phyloP scores from a whole-genome alignment of 805 yeast genomes.

The Candida qinlingensis region DNA sequence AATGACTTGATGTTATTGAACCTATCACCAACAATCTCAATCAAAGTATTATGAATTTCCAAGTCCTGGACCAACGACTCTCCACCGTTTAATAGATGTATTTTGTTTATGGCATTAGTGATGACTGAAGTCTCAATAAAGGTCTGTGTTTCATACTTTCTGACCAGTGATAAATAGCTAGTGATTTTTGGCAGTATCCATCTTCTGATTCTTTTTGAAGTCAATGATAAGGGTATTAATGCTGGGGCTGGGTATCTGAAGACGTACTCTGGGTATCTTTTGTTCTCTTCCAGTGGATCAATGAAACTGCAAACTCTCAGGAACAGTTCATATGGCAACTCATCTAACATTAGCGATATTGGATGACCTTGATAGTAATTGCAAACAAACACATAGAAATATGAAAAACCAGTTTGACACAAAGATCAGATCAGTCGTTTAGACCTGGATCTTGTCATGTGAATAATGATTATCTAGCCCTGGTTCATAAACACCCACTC shows the following conservation, averaged over 20 bases:
- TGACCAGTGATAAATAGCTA: conserved; percentile 9
- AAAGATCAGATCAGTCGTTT: not conserved
- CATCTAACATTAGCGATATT: conserved; percentile 1
- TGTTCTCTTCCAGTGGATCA: not conserved
- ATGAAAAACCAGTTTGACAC: not conserved
- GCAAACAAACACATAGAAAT: no score
- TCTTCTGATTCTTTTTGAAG: conserved; percentile 9
- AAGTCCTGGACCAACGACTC: conserved; percentile 8
- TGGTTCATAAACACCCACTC: no score
- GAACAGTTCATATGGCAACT: conserved; percentile 11
- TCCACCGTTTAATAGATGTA: not conserved
- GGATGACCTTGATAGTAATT: no score
- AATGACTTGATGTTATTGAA: conserved; percentile 12
- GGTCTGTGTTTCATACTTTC: conserved; percentile 9
- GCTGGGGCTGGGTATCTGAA: conserved; percentile 6
- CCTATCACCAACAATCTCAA: not conserved
- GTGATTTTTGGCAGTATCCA: conserved; percentile 5
- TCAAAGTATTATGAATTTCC: not conserved
- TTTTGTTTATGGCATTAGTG: not conserved
- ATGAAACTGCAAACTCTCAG: conserved; percentile 1
- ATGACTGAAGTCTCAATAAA: not conserved
- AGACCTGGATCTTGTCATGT: no score
- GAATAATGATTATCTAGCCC: no score
- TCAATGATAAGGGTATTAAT: conserved; percentile 8
- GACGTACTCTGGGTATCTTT: conserved; percentile 10